Evolutionary conservation across 1,284 basidiomycete species (phyloP).

Genomic region (Trichosporon ovoides): DNA sequence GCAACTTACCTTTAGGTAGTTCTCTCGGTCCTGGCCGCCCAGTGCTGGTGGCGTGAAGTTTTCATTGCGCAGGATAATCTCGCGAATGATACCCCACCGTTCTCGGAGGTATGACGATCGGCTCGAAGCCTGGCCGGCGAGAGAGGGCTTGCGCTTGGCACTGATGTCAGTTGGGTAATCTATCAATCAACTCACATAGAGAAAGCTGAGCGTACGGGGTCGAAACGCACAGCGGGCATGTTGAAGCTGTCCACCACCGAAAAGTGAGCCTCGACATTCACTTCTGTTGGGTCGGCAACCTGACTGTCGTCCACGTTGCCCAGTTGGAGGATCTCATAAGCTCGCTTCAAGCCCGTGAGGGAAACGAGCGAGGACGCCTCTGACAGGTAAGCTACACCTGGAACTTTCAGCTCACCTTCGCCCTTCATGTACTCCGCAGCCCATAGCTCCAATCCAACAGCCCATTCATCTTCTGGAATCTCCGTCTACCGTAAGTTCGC

Average conservation of each 20-base stretch:
- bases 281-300: constrained; percentile 54
- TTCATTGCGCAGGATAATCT: constrained; percentile 78
- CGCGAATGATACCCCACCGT: constrained; percentile 67
- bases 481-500: constrained; percentile 54
- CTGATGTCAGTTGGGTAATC: constrained; percentile 34
- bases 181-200: constrained; percentile 16
- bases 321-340: constrained; percentile 75
- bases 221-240: constrained; percentile 90
- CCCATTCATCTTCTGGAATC: constrained; percentile 55
- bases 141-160: constrained; percentile 54
- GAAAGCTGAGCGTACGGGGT: constrained; percentile 58
- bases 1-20: constrained; percentile 69
- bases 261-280: constrained; percentile 80
- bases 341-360: constrained; percentile 60
- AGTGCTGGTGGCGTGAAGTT: constrained; percentile 92
- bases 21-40: constrained; percentile 74
- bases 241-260: constrained; percentile 84
- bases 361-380: constrained; percentile 39
- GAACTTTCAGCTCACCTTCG: constrained; percentile 61
- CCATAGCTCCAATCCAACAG: constrained; percentile 68
- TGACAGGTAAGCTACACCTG: constrained; percentile 14
- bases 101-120: constrained; percentile 71
- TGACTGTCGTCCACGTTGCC: constrained; percentile 55
- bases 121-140: constrained; percentile 75
- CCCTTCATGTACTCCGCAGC: constrained; percentile 87